These are phyloP conservation scores for Tephrocybe sp. DNA, from an alignment of 768 basidiomycete species.

Conservation along the genomic window DNA sequence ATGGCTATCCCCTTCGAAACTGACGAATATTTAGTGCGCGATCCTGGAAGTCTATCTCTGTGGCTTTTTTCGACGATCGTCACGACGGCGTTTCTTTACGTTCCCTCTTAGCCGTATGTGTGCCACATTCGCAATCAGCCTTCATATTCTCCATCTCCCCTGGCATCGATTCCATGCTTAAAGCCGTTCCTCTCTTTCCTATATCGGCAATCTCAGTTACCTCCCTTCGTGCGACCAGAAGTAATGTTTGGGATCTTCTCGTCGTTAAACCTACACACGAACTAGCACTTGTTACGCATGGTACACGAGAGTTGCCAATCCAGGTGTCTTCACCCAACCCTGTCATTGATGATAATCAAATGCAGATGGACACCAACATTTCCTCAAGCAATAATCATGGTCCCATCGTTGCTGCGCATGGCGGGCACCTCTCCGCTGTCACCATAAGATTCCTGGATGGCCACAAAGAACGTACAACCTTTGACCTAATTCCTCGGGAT, in stretches of 20 bases:
- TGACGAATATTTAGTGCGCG: conserved; percentile 28
- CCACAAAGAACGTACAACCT: conserved; percentile 37
- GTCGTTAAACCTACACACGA: conserved; percentile 54
- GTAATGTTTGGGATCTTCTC: conserved; percentile 65
- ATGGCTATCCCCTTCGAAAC: conserved; percentile 1
- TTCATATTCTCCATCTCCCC: conserved; percentile 48
- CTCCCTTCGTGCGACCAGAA: conserved; percentile 62
- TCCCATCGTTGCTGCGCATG: conserved; percentile 41
- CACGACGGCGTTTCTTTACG: conserved; percentile 54
- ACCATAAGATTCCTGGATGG: conserved; percentile 55
- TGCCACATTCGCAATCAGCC: conserved; percentile 43
- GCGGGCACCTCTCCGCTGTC: conserved; percentile 48
- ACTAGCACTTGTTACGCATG: conserved; percentile 63
- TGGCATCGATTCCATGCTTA: conserved; percentile 38
- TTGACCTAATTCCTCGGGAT: conserved; percentile 58
- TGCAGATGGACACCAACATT: conserved; percentile 20
- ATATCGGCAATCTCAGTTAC: conserved; percentile 48
- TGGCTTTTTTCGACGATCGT: conserved; percentile 62
- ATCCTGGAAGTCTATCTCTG: conserved; percentile 47
- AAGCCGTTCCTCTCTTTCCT: conserved; percentile 33
- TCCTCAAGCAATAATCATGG: conserved; percentile 22
- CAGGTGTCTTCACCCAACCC: conserved; percentile 19
- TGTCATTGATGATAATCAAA: conserved; percentile 13
- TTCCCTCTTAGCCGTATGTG: conserved; percentile 53
- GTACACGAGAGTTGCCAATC: conserved; percentile 40